Evolutionary conservation across 371 early-diverging fungal genomes (phyloP).

Genomic region (Mycotypha africana): DNA sequence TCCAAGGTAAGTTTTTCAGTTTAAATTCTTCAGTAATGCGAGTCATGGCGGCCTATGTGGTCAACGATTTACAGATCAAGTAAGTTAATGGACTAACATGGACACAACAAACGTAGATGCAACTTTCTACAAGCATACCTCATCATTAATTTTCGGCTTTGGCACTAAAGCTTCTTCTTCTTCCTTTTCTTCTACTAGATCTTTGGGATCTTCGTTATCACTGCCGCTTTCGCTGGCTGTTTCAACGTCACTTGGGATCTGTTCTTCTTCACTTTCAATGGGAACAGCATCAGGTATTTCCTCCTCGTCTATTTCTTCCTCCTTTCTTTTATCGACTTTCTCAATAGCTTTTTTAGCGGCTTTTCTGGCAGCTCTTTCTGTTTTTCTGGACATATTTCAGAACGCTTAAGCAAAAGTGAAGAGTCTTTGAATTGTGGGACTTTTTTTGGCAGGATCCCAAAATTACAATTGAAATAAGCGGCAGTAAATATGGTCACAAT

Average conservation of each 20-base stretch:
- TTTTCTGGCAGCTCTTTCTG: constrained; percentile 20
- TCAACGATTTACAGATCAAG: too few species aligned
- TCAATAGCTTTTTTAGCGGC: constrained; percentile 9
- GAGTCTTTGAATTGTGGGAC: too few species aligned
- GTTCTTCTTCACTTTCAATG: background rate
- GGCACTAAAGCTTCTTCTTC: constrained; percentile 19
- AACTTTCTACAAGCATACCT: too few species aligned
- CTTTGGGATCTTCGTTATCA: constrained; percentile 9
- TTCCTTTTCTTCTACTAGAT: background rate
- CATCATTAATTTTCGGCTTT: constrained; percentile 33
- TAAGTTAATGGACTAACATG: too few species aligned
- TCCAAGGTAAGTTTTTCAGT: constrained; percentile 71
- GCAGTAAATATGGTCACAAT: too few species aligned
- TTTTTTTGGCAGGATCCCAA: too few species aligned
- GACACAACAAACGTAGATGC: background rate
- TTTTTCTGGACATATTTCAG: constrained; percentile 20
- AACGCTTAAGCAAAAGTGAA: too few species aligned
- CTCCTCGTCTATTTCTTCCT: background rate
- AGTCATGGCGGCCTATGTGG: constrained; percentile 50
- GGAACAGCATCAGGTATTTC: constrained; percentile 13
- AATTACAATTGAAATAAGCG: too few species aligned
- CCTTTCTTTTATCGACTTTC: constrained; percentile 4
- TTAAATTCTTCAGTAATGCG: constrained; percentile 62
- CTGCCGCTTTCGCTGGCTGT: constrained; percentile 12
- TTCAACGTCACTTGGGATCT: constrained; percentile 11